Base-by-base conservation (phyloP, 2,329 filamentous ascomycete genomes). In the Macrophomina tecta region DNA sequence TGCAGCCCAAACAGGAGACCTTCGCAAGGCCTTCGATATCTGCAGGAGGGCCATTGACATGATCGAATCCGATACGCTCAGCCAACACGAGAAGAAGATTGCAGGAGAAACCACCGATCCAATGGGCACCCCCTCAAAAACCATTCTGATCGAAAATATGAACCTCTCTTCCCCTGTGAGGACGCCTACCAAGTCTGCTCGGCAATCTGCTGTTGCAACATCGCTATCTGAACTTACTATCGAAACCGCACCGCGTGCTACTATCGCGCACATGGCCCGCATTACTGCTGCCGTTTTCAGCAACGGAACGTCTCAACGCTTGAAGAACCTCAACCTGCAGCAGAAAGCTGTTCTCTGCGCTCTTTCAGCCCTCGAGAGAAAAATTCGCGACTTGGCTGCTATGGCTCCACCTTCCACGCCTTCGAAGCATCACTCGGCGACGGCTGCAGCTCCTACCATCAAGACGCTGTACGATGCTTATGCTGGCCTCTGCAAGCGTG, bases 281-380 rank as follows among this genome's bases (percentile, higher is more conserved):
- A 90, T 98, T 68, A 97, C 95, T 0, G 89, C 94, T 0, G 89
- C 92, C 4, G 91, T 93, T 1, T 97, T 99, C 78, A 92, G 91
- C 76, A 94, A 97, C 72, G 94, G 94, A 42, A 91, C 93, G 1
- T 87, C 85, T 12, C 93, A 97, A 72, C 88, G 95, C 67, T 87
- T 99, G 14, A 90, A 91, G 77, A 89, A 90, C 4, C 87, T 99
- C 66, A 99, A 98, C 76, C 85, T 99, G 2, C 96, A 99, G 76
- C 95, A 99, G 78, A 98, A 97, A 78, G 95, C 94, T 4, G 93
- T 94, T 0, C 85, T 99, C 9, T 99, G 95, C 80, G 89, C 94
- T 0, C 84, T 99, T 14, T 86, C 94, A 46, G 92, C 93, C 2
- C 87, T 95, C n/a, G 94, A 97, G 77, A 92, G 91, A 72, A 89